These are phyloP conservation scores for Chaetoceros tenuissimus DNA, from an alignment of 108 stramenopile species.

Conservation along the genomic window DNA sequence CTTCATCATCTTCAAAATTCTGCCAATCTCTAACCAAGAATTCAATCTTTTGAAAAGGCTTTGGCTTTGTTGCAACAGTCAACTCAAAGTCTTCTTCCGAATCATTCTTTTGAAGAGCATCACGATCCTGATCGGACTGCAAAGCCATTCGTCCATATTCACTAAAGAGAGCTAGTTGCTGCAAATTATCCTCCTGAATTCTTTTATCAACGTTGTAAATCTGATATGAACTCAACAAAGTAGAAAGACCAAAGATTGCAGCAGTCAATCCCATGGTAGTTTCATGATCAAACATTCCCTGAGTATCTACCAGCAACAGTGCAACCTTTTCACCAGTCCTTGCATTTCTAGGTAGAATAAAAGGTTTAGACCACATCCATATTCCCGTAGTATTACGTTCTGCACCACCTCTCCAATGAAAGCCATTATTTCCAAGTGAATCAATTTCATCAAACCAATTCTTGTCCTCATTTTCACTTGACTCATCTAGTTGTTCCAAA, in stretches of 20 bases:
- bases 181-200: slow-evolving; percentile 98
- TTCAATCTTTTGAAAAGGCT: slow-evolving; percentile 93
- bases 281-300: slow-evolving; percentile 99
- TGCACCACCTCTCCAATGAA: slow-evolving; percentile 92
- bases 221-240: slow-evolving; percentile 85
- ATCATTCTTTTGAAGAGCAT: neutral
- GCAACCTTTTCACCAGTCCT: slow-evolving; percentile 57
- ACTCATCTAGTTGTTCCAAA: slow-evolving; percentile 11
- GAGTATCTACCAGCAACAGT: slow-evolving; percentile 94
- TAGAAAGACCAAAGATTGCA: slow-evolving; percentile 92
- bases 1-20: slow-evolving; percentile 79
- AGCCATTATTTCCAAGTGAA: slow-evolving; percentile 57
- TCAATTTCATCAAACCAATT: slow-evolving; percentile 63
- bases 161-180: slow-evolving; percentile 95
- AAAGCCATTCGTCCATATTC: slow-evolving; percentile 97
- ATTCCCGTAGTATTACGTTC: slow-evolving; percentile 97
- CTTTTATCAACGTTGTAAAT: slow-evolving; percentile 98
- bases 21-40: slow-evolving; percentile 99
- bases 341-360: slow-evolving; percentile 45
- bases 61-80: neutral
- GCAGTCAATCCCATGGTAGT: slow-evolving; percentile 95
- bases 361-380: slow-evolving; percentile 98
- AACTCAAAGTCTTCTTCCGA: neutral
- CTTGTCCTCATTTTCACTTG: neutral
- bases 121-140: slow-evolving; percentile 33